These are phyloP conservation scores for Bjerkandera adusta DNA, from an alignment of 1,284 basidiomycete genomes.

Conservation along the genomic window DNA sequence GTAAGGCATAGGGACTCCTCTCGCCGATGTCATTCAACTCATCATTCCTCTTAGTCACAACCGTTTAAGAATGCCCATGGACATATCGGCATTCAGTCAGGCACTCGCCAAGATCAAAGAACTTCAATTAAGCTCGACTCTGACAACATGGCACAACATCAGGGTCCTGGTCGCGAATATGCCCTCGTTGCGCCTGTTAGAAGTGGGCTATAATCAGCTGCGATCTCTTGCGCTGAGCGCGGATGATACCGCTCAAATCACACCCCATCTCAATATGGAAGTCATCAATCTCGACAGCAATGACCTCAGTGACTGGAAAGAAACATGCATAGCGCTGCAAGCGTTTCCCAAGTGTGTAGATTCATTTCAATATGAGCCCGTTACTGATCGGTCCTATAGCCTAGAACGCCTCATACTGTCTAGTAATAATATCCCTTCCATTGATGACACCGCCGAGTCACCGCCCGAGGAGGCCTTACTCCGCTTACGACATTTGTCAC, in stretches of 20 bases:
- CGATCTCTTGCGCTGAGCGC: conserved; percentile 31
- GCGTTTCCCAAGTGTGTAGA: conserved; percentile 49
- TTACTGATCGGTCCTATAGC: conserved; percentile 31
- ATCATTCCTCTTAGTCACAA: conserved; percentile 46
- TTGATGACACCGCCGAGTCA: conserved; percentile 26
- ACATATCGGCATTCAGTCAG: conserved; percentile 27
- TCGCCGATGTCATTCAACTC: conserved; percentile 13
- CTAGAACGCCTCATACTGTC: conserved; percentile 70
- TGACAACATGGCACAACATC: conserved; percentile 72
- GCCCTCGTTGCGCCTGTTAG: conserved; percentile 59
- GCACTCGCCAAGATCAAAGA: conserved; percentile 62
- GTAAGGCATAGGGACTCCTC: conserved; percentile 40
- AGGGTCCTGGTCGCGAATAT: conserved; percentile 51
- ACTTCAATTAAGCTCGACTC: conserved; percentile 75
- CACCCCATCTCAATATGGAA: conserved; percentile 36
- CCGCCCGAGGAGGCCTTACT: conserved; percentile 9
- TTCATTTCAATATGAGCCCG: conserved; percentile 7
- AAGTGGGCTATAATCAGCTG: conserved; percentile 78
- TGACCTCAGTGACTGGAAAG: conserved; percentile 57
- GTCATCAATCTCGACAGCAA: conserved; percentile 80
- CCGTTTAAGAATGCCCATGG: conserved; percentile 42
- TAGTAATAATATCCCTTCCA: conserved; percentile 55
- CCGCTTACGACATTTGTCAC: conserved; percentile 50
- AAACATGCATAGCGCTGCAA: conserved; percentile 45
- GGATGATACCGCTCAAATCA: conserved; percentile 6